Conservation (phyloP, 2,329 filamentous ascomycete species). For the Exophiala mesophila region DNA sequence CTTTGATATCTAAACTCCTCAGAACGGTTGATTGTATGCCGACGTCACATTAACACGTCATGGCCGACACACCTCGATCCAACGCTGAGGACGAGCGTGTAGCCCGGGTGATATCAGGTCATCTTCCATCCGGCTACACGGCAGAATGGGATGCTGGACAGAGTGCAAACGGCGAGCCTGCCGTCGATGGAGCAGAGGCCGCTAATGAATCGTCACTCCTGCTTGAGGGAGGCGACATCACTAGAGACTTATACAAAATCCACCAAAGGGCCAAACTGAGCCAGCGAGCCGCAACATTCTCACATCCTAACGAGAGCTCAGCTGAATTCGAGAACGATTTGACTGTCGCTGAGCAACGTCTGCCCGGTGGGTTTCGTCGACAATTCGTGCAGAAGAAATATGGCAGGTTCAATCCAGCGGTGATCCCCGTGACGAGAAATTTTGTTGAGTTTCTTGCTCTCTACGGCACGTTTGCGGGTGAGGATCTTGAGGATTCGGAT, state of each 20-base stretch:
- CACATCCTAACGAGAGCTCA: slow-evolving; percentile 40
- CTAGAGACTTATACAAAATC: slow-evolving; percentile 72
- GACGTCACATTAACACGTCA: background rate
- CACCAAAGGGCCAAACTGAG: slow-evolving; percentile 51
- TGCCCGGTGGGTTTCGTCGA: slow-evolving; percentile 52
- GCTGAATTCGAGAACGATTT: slow-evolving; percentile 35
- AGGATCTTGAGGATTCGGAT: slow-evolving; percentile 57
- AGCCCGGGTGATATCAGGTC: slow-evolving; percentile 1
- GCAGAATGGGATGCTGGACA: background rate
- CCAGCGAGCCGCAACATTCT: slow-evolving; percentile 64
- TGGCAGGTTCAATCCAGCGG: slow-evolving; percentile 20
- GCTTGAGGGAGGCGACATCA: slow-evolving; percentile 71
- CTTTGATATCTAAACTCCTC: too few species aligned
- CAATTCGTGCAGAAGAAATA: slow-evolving; percentile 42
- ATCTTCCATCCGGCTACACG: slow-evolving; percentile 2
- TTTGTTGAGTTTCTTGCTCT: slow-evolving; percentile 73
- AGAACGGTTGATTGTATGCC: too few species aligned
- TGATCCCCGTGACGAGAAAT: slow-evolving; percentile 56
- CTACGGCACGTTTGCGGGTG: slow-evolving; percentile 72
- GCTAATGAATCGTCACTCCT: slow-evolving; percentile 57
- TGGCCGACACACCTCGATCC: background rate
- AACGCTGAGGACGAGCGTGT: background rate
- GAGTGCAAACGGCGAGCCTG: background rate
- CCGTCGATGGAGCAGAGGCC: background rate
- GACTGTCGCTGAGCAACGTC: slow-evolving; percentile 42